Conservation (phyloP, 257 asterid genomes). For the Solanum bulbocastanum region DNA sequence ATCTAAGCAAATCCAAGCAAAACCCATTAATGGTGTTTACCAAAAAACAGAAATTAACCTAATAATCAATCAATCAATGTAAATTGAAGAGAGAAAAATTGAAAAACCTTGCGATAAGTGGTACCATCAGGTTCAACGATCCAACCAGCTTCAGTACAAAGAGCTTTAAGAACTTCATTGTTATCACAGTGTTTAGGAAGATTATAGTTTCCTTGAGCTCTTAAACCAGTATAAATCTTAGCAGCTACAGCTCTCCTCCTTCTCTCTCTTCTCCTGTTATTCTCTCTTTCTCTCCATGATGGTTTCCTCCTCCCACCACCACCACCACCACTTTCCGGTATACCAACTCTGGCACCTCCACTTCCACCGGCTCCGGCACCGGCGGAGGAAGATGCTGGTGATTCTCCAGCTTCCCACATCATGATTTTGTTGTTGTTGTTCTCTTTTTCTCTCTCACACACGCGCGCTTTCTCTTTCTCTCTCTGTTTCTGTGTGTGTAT, state of each 20-base stretch:
- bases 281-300: conserved; percentile 91
- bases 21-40: not conserved
- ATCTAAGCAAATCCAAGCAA: conserved; percentile 26
- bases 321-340: conserved; percentile 13
- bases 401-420: conserved; percentile 88
- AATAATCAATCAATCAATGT: fast-evolving
- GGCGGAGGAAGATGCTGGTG: conserved; percentile 52
- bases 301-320: conserved; percentile 77
- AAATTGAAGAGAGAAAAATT: not conserved
- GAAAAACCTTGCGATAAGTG: conserved; percentile 76
- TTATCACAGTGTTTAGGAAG: conserved; percentile 92
- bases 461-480: not conserved
- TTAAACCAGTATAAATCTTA: conserved; percentile 71
- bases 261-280: conserved; percentile 92
- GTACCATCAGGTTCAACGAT: conserved; percentile 91
- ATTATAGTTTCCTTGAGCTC: conserved; percentile 94
- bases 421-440: conserved; percentile 13
- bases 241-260: conserved; percentile 94
- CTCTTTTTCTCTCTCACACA: not conserved
- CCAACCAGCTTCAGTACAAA: conserved; percentile 97
- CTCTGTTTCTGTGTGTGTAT: not conserved
- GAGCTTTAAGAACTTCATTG: conserved; percentile 92
- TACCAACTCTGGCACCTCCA: not conserved
- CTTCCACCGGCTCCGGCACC: conserved; percentile 14
- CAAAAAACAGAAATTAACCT: not conserved